Evolutionary conservation across 2,329 filamentous ascomycete genomes (phyloP), one percentile per base, ranked within the genome.

Genomic region (Diaporthe destruens): DNA sequence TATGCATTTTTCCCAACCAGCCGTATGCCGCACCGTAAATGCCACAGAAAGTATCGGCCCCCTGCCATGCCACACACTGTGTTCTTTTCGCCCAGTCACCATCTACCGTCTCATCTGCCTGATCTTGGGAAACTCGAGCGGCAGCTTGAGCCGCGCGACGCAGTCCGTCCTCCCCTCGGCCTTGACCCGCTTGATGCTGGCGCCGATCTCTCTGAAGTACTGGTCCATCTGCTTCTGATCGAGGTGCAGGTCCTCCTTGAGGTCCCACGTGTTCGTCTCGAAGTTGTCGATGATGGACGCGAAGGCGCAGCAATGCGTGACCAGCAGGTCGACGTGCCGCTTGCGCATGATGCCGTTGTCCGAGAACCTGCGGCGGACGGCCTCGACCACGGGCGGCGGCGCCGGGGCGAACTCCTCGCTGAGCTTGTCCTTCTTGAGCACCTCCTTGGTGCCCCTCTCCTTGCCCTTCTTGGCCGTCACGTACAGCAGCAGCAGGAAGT

Each of bases 121-220:
- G 75, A 83, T 78, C 84, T 92, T 95, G 1, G 96, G 96, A 80
- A 98, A 98, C 73, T 91, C 88, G 59, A 98, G 84, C 3, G 96
- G 96, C 75, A 98, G 81, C 77, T 88, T 89, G 77, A 98, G 84
- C 76, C 90, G 90, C 16, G 93, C 95, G 65, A 95, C 84, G 73
- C 87, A 83, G 39, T 82, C 77, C 72, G 81, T 81, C 73, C 83
- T 87, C 74, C 90, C 90, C 71, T 89, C 89, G 42, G 87, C 88
- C 76, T 91, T 87, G 72, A 88, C 86, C 76, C 86, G 83, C 80
- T 87, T 89, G 39, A 94, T 86, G 76, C 87, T 89, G 39, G 91
- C 93, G 29, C 94, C 94, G 75, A 96, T 91, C 81, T 96, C 94
- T 61, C 85, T 83, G 80, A 93, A 95, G 80, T 94, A 95, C 78